Conservation (phyloP, 2,329 filamentous ascomycete genomes). For the Fusarium newnesense region DNA sequence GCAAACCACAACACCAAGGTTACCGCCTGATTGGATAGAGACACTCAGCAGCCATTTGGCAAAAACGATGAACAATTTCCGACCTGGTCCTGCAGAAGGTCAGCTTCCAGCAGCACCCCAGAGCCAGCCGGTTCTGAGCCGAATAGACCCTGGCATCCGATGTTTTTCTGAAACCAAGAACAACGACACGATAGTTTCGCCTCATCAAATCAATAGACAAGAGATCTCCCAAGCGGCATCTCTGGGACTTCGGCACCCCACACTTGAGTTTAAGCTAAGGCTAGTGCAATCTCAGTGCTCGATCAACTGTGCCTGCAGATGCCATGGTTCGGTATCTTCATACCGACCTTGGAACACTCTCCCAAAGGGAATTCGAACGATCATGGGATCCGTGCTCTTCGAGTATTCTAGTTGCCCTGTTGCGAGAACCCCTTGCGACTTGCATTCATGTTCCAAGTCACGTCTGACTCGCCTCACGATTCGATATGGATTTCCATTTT, state of each 20-base stretch:
- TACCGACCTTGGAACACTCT: background rate
- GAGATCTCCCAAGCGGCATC: background rate
- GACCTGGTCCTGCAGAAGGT: background rate
- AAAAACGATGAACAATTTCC: background rate
- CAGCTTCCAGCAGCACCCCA: too few species aligned
- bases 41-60: background rate
- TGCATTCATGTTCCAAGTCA: background rate
- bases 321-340: accelerated
- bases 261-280: accelerated
- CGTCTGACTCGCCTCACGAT: background rate
- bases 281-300: background rate
- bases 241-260: background rate
- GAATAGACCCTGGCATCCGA: too few species aligned
- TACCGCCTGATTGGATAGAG: background rate
- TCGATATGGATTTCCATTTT: background rate
- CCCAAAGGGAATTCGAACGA: background rate
- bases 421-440: background rate
- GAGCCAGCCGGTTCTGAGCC: too few species aligned
- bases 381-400: background rate
- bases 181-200: background rate
- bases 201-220: background rate
- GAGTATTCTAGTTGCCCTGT: background rate
- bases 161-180: too few species aligned
- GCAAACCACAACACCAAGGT: background rate
- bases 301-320: background rate